Base-by-base conservation (phyloP, 164 flowering plant genomes). In the Paratinospora sagittata region DNA sequence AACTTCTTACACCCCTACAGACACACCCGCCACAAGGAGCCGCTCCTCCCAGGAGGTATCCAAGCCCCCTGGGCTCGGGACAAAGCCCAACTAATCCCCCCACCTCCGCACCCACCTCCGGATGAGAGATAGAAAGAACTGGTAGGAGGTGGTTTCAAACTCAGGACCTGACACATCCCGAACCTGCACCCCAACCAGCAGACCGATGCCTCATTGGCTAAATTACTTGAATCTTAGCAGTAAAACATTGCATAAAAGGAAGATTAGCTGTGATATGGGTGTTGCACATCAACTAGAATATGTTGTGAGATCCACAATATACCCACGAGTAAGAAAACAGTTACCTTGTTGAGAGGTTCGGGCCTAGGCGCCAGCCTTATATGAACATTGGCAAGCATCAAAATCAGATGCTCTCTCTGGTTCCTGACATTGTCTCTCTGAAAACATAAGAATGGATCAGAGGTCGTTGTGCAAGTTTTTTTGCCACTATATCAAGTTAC, bases 351-450 rank as follows among this genome's bases (percentile, higher is more conserved):
- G 26, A 88, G 86, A 78, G 96, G 97, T 75, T 93, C 99, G 47
- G 98, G 93, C 84, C 87, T 93, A 69, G 99, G 98, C 17, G 78
- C 70, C 61, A 91, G 91, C 78, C 95, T 85, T 80, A 85, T 88
- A 82, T 96, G 99, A 72, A 77, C 82, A 78, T 91, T 88, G 1
- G 98, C 88, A 70, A 96, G 98, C 63, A 96, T 63, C 78, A 93
- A 74, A 73, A 88, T 87, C 78, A 96, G 81, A 81, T 96, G 89
- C 83, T 96, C 99, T 78, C 98, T 84, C 80, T 93, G 97, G 78
- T 96, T 96, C 79, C 97, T 87, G 77, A 96, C 99, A 81, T 88
- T 93, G 83, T 96, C 99, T 81, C 80, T 90, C 99, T 96, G 92
- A 36, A 70, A 19, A 66, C 60, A 72, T 27, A 66, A n/a, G n/a